A percentile compares a stretch with the other conserved stretches of the same genome.
Conservation (phyloP, 352 stramenopile species). For the Phytophthora vignae region DNA sequence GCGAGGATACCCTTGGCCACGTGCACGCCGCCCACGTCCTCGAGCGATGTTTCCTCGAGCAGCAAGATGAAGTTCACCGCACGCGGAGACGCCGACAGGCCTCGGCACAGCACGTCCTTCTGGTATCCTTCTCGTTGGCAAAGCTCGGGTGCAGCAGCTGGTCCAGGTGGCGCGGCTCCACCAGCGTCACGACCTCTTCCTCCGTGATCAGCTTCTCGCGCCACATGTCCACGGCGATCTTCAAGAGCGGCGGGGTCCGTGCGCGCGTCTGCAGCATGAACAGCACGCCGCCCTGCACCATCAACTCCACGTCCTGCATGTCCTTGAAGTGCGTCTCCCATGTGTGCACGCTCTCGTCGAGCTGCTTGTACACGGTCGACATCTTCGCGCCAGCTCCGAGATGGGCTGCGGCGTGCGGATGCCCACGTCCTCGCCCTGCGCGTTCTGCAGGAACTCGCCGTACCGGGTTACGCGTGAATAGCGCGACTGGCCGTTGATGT, state of each 20-base stretch:
- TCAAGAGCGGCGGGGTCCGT: conserved; percentile 11
- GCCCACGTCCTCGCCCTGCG: conserved; percentile 26
- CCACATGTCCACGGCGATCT: conserved; percentile 40
- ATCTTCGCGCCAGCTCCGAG: conserved; percentile 36
- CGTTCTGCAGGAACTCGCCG: conserved; percentile 38
- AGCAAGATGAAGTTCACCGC: conserved; percentile 32
- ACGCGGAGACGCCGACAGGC: conserved; percentile 26
- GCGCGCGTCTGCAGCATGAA: too few species aligned
- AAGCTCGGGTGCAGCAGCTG: conserved; percentile 35
- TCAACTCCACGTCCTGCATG: conserved; percentile 37
- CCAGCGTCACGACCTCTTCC: conserved; percentile 36
- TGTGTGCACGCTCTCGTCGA: conserved; percentile 34
- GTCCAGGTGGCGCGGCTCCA: conserved; percentile 35
- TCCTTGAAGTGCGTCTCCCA: conserved; percentile 41
- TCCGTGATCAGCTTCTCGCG: conserved; percentile 41
- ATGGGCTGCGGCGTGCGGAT: conserved; percentile 15
- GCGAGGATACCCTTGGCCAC: conserved; percentile 7
- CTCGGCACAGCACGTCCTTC: neutral
- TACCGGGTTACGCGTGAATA: conserved; percentile 38
- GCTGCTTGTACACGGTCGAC: conserved; percentile 34
- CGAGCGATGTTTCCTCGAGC: conserved; percentile 28
- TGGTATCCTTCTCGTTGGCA: conserved; percentile 32
- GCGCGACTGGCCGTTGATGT: conserved; percentile 36
- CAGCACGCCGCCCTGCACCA: conserved; percentile 14
- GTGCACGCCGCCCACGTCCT: conserved; percentile 36